Evolutionary conservation across 2,329 filamentous ascomycete species (phyloP).

Genomic region (Hirsutella minnesotensis): DNA sequence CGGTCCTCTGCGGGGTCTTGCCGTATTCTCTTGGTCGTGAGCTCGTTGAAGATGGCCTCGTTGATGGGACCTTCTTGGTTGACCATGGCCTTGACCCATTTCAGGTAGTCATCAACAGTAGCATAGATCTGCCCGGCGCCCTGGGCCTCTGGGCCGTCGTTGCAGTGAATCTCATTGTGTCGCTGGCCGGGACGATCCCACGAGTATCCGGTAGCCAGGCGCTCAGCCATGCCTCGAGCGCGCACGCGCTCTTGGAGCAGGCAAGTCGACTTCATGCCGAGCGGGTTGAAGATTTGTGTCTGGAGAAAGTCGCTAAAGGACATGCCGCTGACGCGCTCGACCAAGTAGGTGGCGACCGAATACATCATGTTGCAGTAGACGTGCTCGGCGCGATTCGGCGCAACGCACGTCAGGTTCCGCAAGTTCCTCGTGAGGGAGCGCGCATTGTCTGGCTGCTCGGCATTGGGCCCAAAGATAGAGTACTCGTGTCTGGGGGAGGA

Average conservation of each 20-base stretch:
- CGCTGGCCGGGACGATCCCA: constrained; percentile 5
- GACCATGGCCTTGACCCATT: constrained; percentile 15
- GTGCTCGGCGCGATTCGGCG: constrained; percentile 11
- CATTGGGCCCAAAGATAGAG: constrained; percentile 9
- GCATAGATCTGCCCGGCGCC: constrained; percentile 17
- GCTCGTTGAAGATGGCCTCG: constrained; percentile 10
- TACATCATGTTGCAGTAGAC: constrained; percentile 18
- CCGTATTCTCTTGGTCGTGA: constrained; percentile 9
- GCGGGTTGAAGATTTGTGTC: neutral
- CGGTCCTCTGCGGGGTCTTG: constrained; percentile 2
- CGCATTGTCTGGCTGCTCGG: constrained; percentile 9
- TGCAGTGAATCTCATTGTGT: constrained; percentile 2
- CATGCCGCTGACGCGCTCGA: constrained; percentile 8
- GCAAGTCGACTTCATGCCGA: constrained; percentile 8
- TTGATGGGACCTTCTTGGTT: constrained; percentile 11
- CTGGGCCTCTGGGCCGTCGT: constrained; percentile 13
- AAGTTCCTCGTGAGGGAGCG: constrained; percentile 14
- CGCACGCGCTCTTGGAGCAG: constrained; percentile 10
- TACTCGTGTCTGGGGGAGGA: constrained; percentile 10
- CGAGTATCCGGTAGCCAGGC: constrained; percentile 8
- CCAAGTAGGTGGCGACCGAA: constrained; percentile 11
- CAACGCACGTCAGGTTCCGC: constrained; percentile 11
- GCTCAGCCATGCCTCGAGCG: constrained; percentile 7
- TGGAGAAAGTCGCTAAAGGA: constrained; percentile 11
- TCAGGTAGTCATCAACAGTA: constrained; percentile 15